Base-by-base conservation (phyloP, 805 yeast genomes). In the Teunomyces cretensis region DNA sequence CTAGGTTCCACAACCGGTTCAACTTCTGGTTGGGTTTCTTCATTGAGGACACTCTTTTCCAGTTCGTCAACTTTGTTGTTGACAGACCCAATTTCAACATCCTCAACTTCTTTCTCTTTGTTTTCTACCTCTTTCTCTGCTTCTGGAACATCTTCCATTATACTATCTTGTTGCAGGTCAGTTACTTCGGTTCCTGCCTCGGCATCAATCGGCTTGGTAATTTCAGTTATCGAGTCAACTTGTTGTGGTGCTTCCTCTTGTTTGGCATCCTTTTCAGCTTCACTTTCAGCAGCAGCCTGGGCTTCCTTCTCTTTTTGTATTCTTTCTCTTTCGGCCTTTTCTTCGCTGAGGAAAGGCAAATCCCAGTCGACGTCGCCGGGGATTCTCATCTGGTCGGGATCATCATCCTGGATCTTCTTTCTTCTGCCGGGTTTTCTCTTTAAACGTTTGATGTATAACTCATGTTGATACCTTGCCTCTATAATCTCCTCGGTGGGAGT, bases 401-500 rank as follows among this genome's bases (percentile, higher is more conserved):
- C 70, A 26, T 65, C 65, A 17, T 61, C 64, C 36, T 56, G 62
- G 33, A 52, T 55, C 57, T 67, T 75, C 61, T 68, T 72, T 56
- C 67, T 76, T 51, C 72, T 74, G 40, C 70, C 71, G 30, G 72
- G 72, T 59, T 67, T 72, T 56, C 73, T 72, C 56, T 76, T 65
- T 54, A 75, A 69, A 35, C 59, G 64, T 27, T 56, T 49, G 24
- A 55, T 58, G 6, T 51, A 62, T 58, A 56, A 58, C 52, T 74
- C 78, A 48, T 60, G 61, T 12, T 62, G 50, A 15, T 70, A 70
- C 47, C 73, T 67, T 15, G 73, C 73, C 46, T 75, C 76, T 39
- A 74, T 76, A 7, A 81, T 63, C 53, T 86, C 94, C 53, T 83
- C 86, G 1, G 70, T 53, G 0, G 96, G 90, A 0, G 85, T 74